A percentile compares a stretch with the other conserved stretches of the same genome.
phyloP scores from a whole-genome alignment of 306 rosid genomes.

The Medicago truncatula region DNA sequence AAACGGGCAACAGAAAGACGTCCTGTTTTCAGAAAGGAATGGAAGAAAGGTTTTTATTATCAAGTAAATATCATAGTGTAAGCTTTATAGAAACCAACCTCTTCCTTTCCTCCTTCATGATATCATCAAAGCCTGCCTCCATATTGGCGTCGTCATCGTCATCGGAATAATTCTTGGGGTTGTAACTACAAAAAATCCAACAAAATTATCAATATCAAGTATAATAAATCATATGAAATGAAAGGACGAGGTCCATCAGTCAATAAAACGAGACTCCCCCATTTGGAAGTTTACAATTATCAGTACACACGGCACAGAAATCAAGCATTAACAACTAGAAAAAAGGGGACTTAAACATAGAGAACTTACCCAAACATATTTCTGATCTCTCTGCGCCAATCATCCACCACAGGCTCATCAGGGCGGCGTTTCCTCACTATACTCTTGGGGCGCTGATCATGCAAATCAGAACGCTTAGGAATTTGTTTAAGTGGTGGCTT shows the following conservation, averaged over 20 bases:
- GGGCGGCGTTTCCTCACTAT: slow-evolving; percentile 49
- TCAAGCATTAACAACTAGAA: slow-evolving; percentile 4
- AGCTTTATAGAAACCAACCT: slow-evolving; percentile 57
- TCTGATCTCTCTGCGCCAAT: slow-evolving; percentile 54
- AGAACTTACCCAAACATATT: slow-evolving; percentile 64
- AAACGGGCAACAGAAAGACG: not conserved
- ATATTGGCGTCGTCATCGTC: slow-evolving; percentile 69
- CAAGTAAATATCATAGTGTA: slow-evolving; percentile 16
- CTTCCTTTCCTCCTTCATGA: slow-evolving; percentile 70
- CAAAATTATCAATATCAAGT: slow-evolving; percentile 29
- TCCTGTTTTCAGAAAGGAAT: not conserved
- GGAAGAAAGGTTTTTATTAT: not conserved
- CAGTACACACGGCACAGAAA: not conserved
- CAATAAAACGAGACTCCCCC: not conserved
- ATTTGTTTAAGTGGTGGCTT: slow-evolving; percentile 64
- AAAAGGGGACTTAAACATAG: not conserved
- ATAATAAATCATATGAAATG: not conserved
- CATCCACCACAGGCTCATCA: slow-evolving; percentile 55
- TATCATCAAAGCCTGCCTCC: slow-evolving; percentile 88
- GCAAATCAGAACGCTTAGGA: slow-evolving; percentile 44
- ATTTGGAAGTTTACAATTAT: not conserved
- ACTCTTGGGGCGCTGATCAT: slow-evolving; percentile 66
- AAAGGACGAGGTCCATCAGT: not conserved
- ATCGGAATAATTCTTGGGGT: slow-evolving; percentile 53
- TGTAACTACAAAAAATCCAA: slow-evolving; percentile 58